These are phyloP conservation scores for Cladorrhinum sp. DNA, from an alignment of 2,329 filamentous ascomycete species.

Conservation along the genomic window DNA sequence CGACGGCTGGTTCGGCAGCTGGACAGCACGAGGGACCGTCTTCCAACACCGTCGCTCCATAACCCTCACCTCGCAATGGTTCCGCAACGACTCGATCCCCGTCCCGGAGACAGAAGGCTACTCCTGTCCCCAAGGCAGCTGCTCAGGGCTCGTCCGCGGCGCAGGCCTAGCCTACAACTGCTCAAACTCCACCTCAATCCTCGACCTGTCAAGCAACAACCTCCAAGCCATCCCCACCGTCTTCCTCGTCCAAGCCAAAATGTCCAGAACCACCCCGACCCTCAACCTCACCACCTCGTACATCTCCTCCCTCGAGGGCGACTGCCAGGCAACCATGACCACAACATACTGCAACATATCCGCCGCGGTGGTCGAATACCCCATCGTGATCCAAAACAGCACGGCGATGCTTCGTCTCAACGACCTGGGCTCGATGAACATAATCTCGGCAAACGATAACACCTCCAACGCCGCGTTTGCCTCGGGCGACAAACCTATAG, in stretches of 20 bases:
- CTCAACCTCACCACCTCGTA: slow-evolving; percentile 1
- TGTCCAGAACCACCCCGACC: neutral
- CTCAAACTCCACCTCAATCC: neutral
- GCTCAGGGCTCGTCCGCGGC: slow-evolving; percentile 9
- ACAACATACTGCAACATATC: slow-evolving; percentile 12
- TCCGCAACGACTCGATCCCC: slow-evolving; percentile 10
- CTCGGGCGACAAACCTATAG: neutral
- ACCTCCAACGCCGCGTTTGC: neutral
- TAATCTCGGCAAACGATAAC: neutral
- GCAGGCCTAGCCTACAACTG: slow-evolving; percentile 12
- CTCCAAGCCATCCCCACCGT: slow-evolving; percentile 5
- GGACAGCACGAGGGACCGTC: neutral
- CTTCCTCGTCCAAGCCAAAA: slow-evolving; percentile 5
- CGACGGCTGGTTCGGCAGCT: slow-evolving; percentile 14
- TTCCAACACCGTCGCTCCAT: neutral
- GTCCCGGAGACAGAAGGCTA: neutral
- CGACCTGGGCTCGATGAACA: neutral
- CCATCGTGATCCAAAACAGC: slow-evolving; percentile 11
- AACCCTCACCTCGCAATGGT: slow-evolving; percentile 7
- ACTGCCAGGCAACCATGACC: slow-evolving; percentile 11
- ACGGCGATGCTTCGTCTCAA: slow-evolving; percentile 2
- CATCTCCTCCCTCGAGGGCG: slow-evolving; percentile 1
- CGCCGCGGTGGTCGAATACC: slow-evolving; percentile 14
- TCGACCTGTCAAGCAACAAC: slow-evolving; percentile 2
- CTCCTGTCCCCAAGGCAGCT: slow-evolving; percentile 5